These are phyloP conservation scores for Penicillium maclennaniae DNA, from an alignment of 495 filamentous ascomycete genomes.

Conservation along the genomic window DNA sequence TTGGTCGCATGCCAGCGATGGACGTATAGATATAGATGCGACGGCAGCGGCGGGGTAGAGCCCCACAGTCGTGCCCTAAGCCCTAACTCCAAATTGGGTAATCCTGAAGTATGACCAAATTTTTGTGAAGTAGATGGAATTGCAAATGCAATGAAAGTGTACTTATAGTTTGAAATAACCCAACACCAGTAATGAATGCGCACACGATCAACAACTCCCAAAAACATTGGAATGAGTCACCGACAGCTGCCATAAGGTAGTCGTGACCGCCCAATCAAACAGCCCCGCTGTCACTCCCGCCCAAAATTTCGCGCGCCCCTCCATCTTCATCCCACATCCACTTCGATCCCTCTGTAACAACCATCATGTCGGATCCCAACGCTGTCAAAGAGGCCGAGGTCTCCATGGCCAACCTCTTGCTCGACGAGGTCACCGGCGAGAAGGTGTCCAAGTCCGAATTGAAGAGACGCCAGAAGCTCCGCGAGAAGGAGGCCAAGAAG, in stretches of 20 bases:
- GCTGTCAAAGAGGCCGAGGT: conserved; percentile 54
- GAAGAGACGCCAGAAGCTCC: conserved; percentile 93
- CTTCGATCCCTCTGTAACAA: conserved; percentile 15
- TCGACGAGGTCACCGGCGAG: conserved; percentile 84
- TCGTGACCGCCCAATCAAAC: conserved; percentile 29
- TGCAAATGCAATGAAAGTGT: neutral
- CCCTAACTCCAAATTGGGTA: conserved; percentile 31
- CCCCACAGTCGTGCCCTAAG: conserved; percentile 41
- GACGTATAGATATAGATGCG: conserved; percentile 1
- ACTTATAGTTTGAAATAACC: neutral
- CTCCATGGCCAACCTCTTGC: conserved; percentile 68
- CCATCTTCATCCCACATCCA: conserved; percentile 22
- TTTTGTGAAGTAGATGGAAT: neutral
- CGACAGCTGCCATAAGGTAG: conserved; percentile 5
- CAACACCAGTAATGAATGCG: neutral
- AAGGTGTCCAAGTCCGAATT: conserved; percentile 81
- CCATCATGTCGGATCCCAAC: conserved; percentile 45
- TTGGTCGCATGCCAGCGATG: too few species aligned
- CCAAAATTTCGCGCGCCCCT: conserved; percentile 38
- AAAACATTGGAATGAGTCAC: neutral
- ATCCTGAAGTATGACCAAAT: neutral
- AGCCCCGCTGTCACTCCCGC: conserved; percentile 28
- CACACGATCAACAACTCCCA: neutral
- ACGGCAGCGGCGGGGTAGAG: conserved; percentile 22
- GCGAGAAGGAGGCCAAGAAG: conserved; percentile 82